These are phyloP conservation scores for Talaromyces pinophilus DNA, from an alignment of 2,329 filamentous ascomycete species.

Conservation along the genomic window DNA sequence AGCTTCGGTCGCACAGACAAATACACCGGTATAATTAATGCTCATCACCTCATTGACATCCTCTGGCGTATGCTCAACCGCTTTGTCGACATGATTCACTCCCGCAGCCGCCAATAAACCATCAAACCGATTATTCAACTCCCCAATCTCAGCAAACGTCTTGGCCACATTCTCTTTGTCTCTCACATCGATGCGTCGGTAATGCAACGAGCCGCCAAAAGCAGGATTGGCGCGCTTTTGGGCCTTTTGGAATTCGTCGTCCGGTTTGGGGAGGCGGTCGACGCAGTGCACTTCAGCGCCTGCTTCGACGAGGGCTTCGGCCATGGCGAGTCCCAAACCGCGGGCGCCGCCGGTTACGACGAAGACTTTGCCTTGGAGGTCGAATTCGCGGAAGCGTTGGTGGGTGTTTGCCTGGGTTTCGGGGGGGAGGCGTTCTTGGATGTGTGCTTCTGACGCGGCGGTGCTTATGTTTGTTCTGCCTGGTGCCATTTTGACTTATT, in stretches of 20 bases:
- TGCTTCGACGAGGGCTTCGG: slow-evolving; percentile 50
- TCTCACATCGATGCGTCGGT: slow-evolving; percentile 51
- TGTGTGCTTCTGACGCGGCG: slow-evolving; percentile 26
- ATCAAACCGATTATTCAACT: slow-evolving; percentile 40
- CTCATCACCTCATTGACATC: slow-evolving; percentile 47
- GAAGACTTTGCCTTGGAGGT: slow-evolving; percentile 45
- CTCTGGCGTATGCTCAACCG: slow-evolving; percentile 44
- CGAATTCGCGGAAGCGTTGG: slow-evolving; percentile 46
- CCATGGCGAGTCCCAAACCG: slow-evolving; percentile 49
- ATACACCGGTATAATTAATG: slow-evolving; percentile 54
- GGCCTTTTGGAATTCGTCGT: slow-evolving; percentile 45
- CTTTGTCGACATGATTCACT: slow-evolving; percentile 45
- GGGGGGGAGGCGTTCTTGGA: slow-evolving; percentile 34
- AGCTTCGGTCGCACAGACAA: slow-evolving; percentile 50
- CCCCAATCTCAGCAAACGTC: slow-evolving; percentile 39
- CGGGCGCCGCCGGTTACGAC: slow-evolving; percentile 48
- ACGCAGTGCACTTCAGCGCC: slow-evolving; percentile 54
- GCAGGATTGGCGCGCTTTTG: slow-evolving; percentile 40
- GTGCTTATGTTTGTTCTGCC: background rate
- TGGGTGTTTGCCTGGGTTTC: slow-evolving; percentile 29
- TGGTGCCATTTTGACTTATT: slow-evolving; percentile 4
- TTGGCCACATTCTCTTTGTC: slow-evolving; percentile 40
- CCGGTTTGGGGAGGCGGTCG: slow-evolving; percentile 46
- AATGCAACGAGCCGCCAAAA: slow-evolving; percentile 47
- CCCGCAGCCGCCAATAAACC: slow-evolving; percentile 47